Base-by-base conservation (phyloP, 371 early-diverging fungal genomes). In the Rhizopus arrhizus region DNA sequence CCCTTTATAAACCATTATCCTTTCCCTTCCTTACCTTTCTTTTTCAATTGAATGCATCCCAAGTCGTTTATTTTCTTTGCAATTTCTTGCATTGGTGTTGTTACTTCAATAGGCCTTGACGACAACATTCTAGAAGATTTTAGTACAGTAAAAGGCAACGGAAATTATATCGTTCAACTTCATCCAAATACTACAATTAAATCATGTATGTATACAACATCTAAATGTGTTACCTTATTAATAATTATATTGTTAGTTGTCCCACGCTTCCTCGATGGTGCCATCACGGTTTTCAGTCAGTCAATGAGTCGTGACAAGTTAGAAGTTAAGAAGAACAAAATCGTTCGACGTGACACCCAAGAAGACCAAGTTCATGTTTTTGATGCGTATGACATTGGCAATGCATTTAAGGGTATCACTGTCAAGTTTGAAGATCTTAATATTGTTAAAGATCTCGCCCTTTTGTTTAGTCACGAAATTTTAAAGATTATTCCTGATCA, bases 401-500 rank as follows among this genome's bases (percentile, higher is more conserved):
- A 50, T 9, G 10, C 29, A 0, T 77, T 72, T 45, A 77, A 77
- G 49, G 77, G 66, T 16, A 56, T 77, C 51, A 69, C 60, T 53
- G 65, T 72, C 47, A 51, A 64, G 11, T 58, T 77, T 47, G 65
- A 77, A n/a, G 56, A 68, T 40, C 50, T 67, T 5, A 28, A 62
- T 15, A 49, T 77, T 45, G 65, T 64, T 29, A 43, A 63, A 47
- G 51, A 52, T 9, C 59, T 54, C 34, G 41, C 43, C 9, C 33
- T 22, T 28, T 22, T 35, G 49, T 74, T 67, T 22, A 35, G 36
- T 7, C 10, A 61, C 22, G 72, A 77, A 33, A 66, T 77, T 16
- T 5, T 69, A 1, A 60, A 68, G n/a, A 66, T 78, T 32, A 58
- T 75, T 40, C 78, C 78, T 54, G 78, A 78, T 42, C 57, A 71